These are phyloP conservation scores for Penicillium aurantiogriseum DNA, from an alignment of 2,329 filamentous ascomycete species.

Conservation along the genomic window DNA sequence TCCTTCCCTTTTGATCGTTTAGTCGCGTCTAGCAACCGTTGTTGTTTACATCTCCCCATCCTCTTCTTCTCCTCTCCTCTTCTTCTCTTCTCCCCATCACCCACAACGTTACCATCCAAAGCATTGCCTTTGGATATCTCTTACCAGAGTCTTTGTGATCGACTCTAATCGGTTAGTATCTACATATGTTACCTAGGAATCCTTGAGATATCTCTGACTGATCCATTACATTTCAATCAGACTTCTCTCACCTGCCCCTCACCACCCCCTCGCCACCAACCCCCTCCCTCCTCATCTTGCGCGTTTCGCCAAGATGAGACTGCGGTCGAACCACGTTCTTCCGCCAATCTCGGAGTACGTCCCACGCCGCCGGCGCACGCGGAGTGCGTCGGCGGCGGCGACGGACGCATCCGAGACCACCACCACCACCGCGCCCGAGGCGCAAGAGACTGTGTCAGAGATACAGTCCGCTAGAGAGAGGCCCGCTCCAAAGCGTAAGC, in stretches of 20 bases:
- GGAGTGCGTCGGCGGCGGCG: slow-evolving; percentile 17
- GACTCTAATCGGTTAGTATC: neutral
- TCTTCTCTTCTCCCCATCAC: neutral
- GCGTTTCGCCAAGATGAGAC: slow-evolving; percentile 33
- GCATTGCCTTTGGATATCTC: neutral
- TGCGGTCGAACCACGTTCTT: slow-evolving; percentile 40
- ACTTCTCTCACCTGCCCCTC: neutral
- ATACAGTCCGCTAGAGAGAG: slow-evolving; percentile 2
- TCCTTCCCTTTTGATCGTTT: neutral
- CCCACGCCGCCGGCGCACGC: slow-evolving; percentile 17
- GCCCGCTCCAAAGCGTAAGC: slow-evolving; percentile 4
- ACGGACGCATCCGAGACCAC: neutral
- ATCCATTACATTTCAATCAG: neutral
- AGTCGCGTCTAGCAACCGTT: neutral
- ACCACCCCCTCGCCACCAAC: neutral
- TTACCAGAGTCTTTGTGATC: neutral
- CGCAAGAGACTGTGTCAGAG: slow-evolving; percentile 3
- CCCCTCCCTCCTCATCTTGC: neutral
- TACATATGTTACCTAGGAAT: neutral
- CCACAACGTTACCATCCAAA: neutral
- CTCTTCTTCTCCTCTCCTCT: neutral
- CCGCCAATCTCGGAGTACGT: slow-evolving; percentile 25
- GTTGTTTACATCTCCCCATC: slow-evolving; percentile 3
- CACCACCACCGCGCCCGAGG: neutral
- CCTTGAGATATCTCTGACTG: neutral